Conservation (phyloP, 106 monocot species). For the Dendrobium huoshanense region DNA sequence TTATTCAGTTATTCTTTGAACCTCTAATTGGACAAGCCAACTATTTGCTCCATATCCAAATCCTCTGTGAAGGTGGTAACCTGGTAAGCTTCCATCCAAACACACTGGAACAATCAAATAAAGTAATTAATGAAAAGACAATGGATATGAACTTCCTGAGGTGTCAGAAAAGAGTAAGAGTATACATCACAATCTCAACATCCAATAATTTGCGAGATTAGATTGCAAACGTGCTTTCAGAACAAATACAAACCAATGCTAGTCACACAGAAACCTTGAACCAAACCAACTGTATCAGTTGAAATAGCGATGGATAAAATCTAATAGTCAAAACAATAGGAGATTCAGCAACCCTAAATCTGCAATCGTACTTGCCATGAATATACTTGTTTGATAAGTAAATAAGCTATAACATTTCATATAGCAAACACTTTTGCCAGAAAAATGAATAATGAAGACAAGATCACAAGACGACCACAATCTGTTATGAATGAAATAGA, state of each 20-base stretch:
- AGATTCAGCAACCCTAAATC: neutral
- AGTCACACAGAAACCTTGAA: neutral
- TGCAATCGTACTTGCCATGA: neutral
- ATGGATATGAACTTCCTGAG: neutral
- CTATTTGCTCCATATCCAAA: conserved; percentile 63
- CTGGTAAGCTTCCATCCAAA: conserved; percentile 64
- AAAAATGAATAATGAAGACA: neutral
- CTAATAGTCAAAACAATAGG: neutral
- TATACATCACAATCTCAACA: neutral
- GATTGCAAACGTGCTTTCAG: neutral
- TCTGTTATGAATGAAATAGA: neutral
- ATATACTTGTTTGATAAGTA: neutral
- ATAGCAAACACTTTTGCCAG: neutral
- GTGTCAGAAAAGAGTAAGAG: neutral
- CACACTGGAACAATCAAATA: conserved; percentile 39
- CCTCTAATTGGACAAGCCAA: conserved; percentile 68
- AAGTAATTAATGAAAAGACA: neutral
- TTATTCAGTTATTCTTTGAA: conserved; percentile 16
- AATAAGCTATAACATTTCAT: neutral
- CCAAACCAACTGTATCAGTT: neutral
- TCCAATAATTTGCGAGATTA: neutral
- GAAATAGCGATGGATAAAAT: neutral
- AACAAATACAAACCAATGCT: neutral
- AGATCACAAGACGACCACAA: neutral
- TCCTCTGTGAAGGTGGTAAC: conserved; percentile 60